Base-by-base conservation (phyloP, 2,329 filamentous ascomycete species). In the Alternaria ethzedia region DNA sequence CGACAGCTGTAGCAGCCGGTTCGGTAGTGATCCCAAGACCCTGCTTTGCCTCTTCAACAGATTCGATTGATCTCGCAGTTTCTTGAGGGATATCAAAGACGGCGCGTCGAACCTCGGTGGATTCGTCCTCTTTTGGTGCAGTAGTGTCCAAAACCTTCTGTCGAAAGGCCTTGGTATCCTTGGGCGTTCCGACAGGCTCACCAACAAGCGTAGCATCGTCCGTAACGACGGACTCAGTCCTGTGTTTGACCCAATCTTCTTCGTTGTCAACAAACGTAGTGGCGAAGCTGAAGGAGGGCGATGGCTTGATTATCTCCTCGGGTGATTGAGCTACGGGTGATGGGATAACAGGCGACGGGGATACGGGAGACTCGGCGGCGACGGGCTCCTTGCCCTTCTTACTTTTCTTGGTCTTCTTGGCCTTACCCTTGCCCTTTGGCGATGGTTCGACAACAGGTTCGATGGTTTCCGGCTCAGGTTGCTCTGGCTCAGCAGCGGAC, bases 201-300 rank as follows among this genome's bases (percentile, higher is more conserved):
- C 72, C 76, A 15, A 79, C 71, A 44, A 79, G 72, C 3, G 75
- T 78, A 55, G 71, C 73, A 45, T 76, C 75, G 54, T 78, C 75
- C 2, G 73, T 75, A 52, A 72, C 59, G 17, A 71, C 43, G 2
- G 74, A 75, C 32, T 71, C 73, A 2, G 69, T 59, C 6, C 64
- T 70, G 32, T 72, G 70, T 54, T 73, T 72, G 4, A 51, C 63
- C 76, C 76, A 79, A 5, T 75, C 73, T 11, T 75, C 70, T 59
- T 79, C 76, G 25, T 78, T 72, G 6, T 76, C 72, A 12, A 73
- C 63, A 36, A 77, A 78, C 2, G 69, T 73, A 1, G 74, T 75
- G 10, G 72, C 54, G 54, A 69, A 69, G 15, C 68, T 68, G 13
- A 47, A 63, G 26, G 30, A 44, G 43, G 41, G 47, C 20, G 64